Conservation (phyloP, 352 stramenopile genomes). For the Peronospora belbahrii region DNA sequence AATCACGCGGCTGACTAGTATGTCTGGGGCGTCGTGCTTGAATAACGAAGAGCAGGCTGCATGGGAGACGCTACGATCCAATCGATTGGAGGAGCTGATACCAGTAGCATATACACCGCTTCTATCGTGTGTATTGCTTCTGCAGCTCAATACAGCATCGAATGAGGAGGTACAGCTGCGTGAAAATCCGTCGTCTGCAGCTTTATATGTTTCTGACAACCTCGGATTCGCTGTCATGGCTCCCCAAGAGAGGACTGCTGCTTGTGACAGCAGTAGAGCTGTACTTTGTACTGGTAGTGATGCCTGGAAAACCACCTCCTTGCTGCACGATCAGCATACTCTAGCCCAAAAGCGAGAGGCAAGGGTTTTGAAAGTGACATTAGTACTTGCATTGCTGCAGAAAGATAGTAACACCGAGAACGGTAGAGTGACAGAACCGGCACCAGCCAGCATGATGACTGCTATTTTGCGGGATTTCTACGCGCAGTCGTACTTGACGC, state of each 20-base stretch:
- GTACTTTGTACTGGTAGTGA: slow-evolving; percentile 24
- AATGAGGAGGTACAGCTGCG: slow-evolving; percentile 36
- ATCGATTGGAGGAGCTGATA: slow-evolving; percentile 26
- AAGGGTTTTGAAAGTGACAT: slow-evolving; percentile 28
- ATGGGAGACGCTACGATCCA: slow-evolving; percentile 32
- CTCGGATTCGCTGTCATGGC: slow-evolving; percentile 37
- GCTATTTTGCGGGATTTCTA: slow-evolving; percentile 51
- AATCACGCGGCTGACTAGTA: slow-evolving; percentile 30
- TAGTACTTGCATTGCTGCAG: slow-evolving; percentile 28
- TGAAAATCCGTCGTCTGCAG: slow-evolving; percentile 28
- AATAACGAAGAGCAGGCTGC: slow-evolving; percentile 30
- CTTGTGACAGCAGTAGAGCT: slow-evolving; percentile 24
- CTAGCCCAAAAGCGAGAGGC: slow-evolving; percentile 18
- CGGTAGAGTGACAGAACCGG: slow-evolving; percentile 12
- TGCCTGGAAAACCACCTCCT: slow-evolving; percentile 28
- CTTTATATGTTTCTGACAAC: slow-evolving; percentile 26
- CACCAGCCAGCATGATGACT: slow-evolving; percentile 21
- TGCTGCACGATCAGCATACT: slow-evolving; percentile 19
- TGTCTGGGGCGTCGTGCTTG: slow-evolving; percentile 11
- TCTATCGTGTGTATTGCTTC: slow-evolving; percentile 31
- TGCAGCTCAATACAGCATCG: slow-evolving; percentile 29
- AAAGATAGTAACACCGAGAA: slow-evolving; percentile 20
- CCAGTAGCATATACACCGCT: slow-evolving; percentile 28
- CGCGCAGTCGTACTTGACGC: slow-evolving; percentile 66
- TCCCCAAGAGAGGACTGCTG: slow-evolving; percentile 17